Evolutionary conservation across 257 asterid species (phyloP), one percentile per base, ranked within the genome.

Genomic region (Phtheirospermum japonicum): DNA sequence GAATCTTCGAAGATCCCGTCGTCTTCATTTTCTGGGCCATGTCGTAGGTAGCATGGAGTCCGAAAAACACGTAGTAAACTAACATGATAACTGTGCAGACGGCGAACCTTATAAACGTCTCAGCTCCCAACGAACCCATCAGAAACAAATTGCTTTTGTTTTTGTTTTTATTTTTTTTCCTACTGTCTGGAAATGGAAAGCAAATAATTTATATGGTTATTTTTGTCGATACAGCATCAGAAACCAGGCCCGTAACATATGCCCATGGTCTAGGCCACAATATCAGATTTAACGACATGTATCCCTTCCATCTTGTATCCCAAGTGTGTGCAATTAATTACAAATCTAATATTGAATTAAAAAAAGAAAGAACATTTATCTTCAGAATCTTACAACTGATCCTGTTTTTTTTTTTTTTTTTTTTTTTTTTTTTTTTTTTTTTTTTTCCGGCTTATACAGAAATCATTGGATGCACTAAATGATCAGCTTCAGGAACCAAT

Each of bases 221-320:
- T 33, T 33, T 19, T 50, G 42, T 54, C 31, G 12, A 54, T 52
- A 42, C 85, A 88, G 94, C 61, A n/a, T 66, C 83, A 4, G 77
- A 76, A 32, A 45, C 37, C 40, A 83, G 96, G 80, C 59, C 72
- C 30, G 88, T 76, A 9, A 72, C 69, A 37, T 69, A 85, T 28
- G 53, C 71, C 13, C 77, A 79, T 69, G 88, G 88, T 40, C 64
- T 51, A 43, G 76, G 76, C 51, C 59, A 79, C 67, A 76, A 73
- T 48, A 48, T 83, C 51, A 83, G 45, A 72, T 88, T 88, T 59
- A 54, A 56, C 26, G 94, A 85, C 54, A 51, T 10, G 49, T 88
- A 75, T 71, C 94, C 94, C n/a, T 85, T 83, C 80, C 94, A 74
- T 65, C 42, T 87, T 18, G 32, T 64, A 34, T 83, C 96, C 58